Evolutionary conservation across 805 yeast species (phyloP).

Genomic region (Cyberlindnera xylosilytica): DNA sequence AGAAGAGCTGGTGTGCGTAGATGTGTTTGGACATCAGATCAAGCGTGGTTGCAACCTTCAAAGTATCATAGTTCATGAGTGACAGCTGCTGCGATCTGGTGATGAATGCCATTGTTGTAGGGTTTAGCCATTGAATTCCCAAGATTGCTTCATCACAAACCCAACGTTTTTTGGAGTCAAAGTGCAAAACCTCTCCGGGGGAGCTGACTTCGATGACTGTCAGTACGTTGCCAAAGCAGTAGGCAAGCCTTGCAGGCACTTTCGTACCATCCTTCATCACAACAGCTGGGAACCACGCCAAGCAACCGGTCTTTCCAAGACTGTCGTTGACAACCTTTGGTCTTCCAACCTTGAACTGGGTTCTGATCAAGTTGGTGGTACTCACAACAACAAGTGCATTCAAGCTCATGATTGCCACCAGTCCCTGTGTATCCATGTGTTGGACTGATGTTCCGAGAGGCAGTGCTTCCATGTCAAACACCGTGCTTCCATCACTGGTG

Average conservation of each 20-base stretch:
- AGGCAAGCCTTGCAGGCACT: conserved; percentile 52
- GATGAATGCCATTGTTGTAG: conserved; percentile 36
- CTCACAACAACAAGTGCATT: conserved; percentile 51
- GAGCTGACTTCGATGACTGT: conserved; percentile 48
- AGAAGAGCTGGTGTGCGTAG: conserved; percentile 31
- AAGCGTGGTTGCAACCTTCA: conserved; percentile 29
- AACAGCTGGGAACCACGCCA: conserved; percentile 64
- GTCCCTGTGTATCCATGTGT: conserved; percentile 53
- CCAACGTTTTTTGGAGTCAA: conserved; percentile 41
- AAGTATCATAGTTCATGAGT: conserved; percentile 37
- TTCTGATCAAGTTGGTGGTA: conserved; percentile 44
- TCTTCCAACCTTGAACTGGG: conserved; percentile 52
- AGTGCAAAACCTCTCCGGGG: conserved; percentile 33
- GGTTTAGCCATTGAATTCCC: conserved; percentile 55
- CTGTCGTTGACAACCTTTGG: conserved; percentile 37
- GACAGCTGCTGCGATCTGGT: conserved; percentile 45
- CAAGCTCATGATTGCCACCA: conserved; percentile 58
- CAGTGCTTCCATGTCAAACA: conserved; percentile 44
- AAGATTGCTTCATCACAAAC: conserved; percentile 47
- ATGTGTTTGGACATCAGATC: conserved; percentile 33
- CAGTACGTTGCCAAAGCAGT: conserved; percentile 63
- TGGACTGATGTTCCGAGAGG: conserved; percentile 59
- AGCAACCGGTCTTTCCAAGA: conserved; percentile 39
- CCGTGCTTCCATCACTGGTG: conserved; percentile 25
- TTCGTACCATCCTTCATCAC: conserved; percentile 21